A percentile compares a stretch with the other conserved stretches of the same genome.
Evolutionary conservation across 306 rosid species (phyloP).

Genomic region (Trifolium dubium): DNA sequence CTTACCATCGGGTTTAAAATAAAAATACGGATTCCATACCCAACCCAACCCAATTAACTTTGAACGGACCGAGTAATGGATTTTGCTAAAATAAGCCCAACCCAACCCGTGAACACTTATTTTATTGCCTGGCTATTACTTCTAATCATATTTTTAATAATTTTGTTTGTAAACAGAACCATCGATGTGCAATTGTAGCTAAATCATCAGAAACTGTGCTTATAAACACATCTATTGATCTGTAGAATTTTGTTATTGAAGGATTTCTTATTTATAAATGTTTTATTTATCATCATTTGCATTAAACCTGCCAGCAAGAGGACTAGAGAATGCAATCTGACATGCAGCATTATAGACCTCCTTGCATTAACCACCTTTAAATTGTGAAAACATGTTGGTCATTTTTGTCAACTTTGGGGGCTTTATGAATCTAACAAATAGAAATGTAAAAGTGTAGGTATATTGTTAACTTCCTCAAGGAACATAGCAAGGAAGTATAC

Average conservation of each 20-base stretch:
- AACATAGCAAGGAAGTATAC: conserved; percentile 88
- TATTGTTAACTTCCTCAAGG: conserved; percentile 79
- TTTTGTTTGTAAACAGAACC: conserved; percentile 16
- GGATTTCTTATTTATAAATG: conserved; percentile 20
- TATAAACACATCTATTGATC: conserved; percentile 22
- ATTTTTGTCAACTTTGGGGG: conserved; percentile 31
- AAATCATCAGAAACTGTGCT: conserved; percentile 27
- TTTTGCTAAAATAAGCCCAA: no score
- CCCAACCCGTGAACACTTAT: neutral
- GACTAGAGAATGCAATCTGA: conserved; percentile 22
- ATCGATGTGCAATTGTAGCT: conserved; percentile 1
- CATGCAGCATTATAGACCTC: conserved; percentile 24
- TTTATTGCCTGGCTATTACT: conserved; percentile 8
- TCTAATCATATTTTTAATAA: conserved; percentile 1
- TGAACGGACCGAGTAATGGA: no score
- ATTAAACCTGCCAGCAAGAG: conserved; percentile 20
- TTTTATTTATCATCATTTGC: conserved; percentile 19
- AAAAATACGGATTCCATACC: no score
- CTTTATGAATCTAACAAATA: conserved; percentile 40
- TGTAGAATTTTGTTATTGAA: conserved; percentile 32
- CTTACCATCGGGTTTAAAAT: no score
- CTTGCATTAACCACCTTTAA: conserved; percentile 24
- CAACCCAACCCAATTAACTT: no score
- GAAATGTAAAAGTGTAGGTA: conserved; percentile 64
- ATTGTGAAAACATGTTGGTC: conserved; percentile 32